These are phyloP conservation scores for Xanthoconium purpureum DNA, from an alignment of 768 basidiomycete species.

Conservation along the genomic window DNA sequence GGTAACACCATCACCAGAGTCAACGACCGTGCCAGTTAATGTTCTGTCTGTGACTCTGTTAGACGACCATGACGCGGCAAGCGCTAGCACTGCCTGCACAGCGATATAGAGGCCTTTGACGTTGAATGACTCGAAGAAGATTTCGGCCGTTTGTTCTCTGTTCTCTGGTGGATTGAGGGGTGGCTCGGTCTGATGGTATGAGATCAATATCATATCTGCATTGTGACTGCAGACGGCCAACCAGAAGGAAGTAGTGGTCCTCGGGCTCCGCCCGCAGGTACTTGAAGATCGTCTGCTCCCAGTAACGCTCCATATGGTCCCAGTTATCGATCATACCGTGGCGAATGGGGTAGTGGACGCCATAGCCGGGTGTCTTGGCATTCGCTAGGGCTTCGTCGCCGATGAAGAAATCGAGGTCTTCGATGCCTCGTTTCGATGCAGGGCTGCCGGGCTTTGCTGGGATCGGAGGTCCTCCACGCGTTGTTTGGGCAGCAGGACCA, in stretches of 20 bases:
- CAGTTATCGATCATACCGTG: slow-evolving; percentile 98
- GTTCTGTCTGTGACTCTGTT: slow-evolving; percentile 87
- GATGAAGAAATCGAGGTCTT: slow-evolving; percentile 99
- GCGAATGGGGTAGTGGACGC: slow-evolving; percentile 92
- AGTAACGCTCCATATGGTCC: slow-evolving; percentile 99
- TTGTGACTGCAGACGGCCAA: slow-evolving; percentile 40
- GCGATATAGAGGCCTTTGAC: slow-evolving; percentile 98
- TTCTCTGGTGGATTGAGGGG: slow-evolving; percentile 98
- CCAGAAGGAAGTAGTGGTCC: slow-evolving; percentile 96
- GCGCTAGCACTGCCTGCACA: slow-evolving; percentile 96
- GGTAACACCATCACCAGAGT: slow-evolving; percentile 98
- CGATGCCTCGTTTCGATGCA: slow-evolving; percentile 94
- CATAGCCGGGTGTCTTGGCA: slow-evolving; percentile 90
- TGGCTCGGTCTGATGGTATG: slow-evolving; percentile 82
- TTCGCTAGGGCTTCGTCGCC: slow-evolving; percentile 97
- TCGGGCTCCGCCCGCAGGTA: slow-evolving; percentile 98
- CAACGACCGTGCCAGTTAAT: slow-evolving; percentile 92
- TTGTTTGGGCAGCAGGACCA: slow-evolving; percentile 60
- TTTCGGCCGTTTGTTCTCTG: slow-evolving; percentile 97
- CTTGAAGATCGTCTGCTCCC: slow-evolving; percentile 99
- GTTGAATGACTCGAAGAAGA: slow-evolving; percentile 99
- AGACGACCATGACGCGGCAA: slow-evolving; percentile 96
- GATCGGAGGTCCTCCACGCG: slow-evolving; percentile 69
- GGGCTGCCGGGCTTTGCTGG: slow-evolving; percentile 87
- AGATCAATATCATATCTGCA: neutral